Evolutionary conservation across 148 eudicot species (phyloP).

Genomic region (Simmondsia chinensis): DNA sequence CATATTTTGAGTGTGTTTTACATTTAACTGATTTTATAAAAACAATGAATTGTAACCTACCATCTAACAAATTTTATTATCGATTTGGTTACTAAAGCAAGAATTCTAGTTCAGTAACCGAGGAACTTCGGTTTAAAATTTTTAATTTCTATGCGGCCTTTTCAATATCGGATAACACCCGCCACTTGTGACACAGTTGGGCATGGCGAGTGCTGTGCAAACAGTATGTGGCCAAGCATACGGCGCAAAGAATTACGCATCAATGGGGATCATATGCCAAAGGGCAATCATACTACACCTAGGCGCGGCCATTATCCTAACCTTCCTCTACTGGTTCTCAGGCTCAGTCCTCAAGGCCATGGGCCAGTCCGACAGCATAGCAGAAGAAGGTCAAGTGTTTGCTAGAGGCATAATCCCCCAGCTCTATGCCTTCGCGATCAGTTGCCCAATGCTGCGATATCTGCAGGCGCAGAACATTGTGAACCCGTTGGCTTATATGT

Average conservation of each 20-base stretch:
- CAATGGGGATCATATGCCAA: constrained; percentile 26
- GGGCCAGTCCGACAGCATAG: constrained; percentile 12
- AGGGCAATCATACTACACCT: constrained; percentile 18
- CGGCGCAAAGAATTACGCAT: constrained; percentile 16
- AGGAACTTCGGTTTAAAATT: no score
- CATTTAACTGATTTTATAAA: no score
- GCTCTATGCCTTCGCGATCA: constrained; percentile 20
- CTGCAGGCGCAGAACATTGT: constrained; percentile 34
- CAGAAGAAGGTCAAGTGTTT: constrained; percentile 12
- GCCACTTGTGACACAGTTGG: constrained; percentile 7
- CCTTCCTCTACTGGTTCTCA: constrained; percentile 17
- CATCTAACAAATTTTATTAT: no score
- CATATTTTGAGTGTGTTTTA: no score
- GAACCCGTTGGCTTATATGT: constrained; percentile 21
- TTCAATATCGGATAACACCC: no score
- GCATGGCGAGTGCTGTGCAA: constrained; percentile 28
- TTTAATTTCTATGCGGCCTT: no score
- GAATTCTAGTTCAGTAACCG: no score
- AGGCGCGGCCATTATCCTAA: constrained; percentile 11
- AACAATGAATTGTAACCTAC: no score
- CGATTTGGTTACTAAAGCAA: no score
- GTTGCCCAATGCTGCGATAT: constrained; percentile 24
- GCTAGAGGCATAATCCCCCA: constrained; percentile 22
- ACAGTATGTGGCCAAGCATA: constrained; percentile 30
- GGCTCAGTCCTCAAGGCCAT: constrained; percentile 12